Evolutionary conservation across 2,329 filamentous ascomycete species (phyloP).

Genomic region (Aaosphaeria pasadenensis): DNA sequence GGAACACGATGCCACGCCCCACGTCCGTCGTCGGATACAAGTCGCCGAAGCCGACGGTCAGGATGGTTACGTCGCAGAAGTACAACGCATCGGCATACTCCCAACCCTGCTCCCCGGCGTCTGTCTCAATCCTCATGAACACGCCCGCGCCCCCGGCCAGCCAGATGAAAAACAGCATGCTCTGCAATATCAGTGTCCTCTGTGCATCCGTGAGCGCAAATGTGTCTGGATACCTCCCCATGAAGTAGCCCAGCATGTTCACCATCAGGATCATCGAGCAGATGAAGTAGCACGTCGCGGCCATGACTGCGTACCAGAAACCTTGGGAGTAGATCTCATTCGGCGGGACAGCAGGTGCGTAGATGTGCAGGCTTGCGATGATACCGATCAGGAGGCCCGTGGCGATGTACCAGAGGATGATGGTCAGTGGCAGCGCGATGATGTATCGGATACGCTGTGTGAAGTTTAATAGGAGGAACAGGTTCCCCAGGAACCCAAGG

Average conservation of each 20-base stretch:
- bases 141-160: conserved; percentile 71
- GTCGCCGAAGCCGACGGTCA: conserved; percentile 48
- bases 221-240: conserved; percentile 70
- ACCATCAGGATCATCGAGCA: conserved; percentile 70
- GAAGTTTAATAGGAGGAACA: conserved; percentile 85
- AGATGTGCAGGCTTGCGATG: conserved; percentile 63
- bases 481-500: conserved; percentile 73
- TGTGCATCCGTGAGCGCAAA: conserved; percentile 75
- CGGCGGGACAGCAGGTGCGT: conserved; percentile 48
- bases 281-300: conserved; percentile 73
- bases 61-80: conserved; percentile 43
- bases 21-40: conserved; percentile 55
- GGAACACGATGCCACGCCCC: conserved; percentile 71
- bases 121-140: conserved; percentile 62
- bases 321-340: conserved; percentile 67
- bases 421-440: conserved; percentile 78
- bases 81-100: conserved; percentile 66
- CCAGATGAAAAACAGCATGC: conserved; percentile 76
- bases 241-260: conserved; percentile 71
- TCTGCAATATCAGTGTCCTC: conserved; percentile 82
- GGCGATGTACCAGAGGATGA: conserved; percentile 71
- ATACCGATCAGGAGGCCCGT: conserved; percentile 55
- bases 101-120: conserved; percentile 50
- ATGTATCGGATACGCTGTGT: conserved; percentile 75
- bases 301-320: conserved; percentile 79